Evolutionary conservation across 1,284 basidiomycete species (phyloP).

Genomic region (Leccinum huronense): DNA sequence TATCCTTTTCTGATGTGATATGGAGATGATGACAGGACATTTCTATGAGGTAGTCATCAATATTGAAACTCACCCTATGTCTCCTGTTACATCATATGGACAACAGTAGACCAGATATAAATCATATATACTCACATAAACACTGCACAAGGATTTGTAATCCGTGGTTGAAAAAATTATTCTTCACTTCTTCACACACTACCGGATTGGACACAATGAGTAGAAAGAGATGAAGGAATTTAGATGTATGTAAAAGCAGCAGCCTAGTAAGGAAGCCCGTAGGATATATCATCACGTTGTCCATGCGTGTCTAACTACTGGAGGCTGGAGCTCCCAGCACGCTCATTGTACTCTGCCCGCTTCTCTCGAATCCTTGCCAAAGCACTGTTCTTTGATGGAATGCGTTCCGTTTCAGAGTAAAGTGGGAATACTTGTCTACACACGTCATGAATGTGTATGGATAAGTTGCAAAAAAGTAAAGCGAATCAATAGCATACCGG

Average conservation of each 20-base stretch:
- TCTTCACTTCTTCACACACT: too few species aligned
- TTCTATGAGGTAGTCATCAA: too few species aligned
- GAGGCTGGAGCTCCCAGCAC: background rate
- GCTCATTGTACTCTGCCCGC: background rate
- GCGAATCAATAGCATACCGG: background rate
- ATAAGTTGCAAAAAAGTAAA: background rate
- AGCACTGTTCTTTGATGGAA: background rate
- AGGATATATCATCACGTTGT: background rate
- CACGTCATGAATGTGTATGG: background rate
- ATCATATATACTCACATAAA: too few species aligned
- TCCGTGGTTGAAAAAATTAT: too few species aligned
- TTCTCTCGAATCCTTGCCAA: slow-evolving; percentile 1
- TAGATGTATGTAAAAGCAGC: too few species aligned
- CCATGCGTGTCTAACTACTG: background rate
- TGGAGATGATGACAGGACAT: too few species aligned
- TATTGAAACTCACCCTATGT: too few species aligned
- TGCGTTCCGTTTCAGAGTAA: background rate
- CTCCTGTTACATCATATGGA: too few species aligned
- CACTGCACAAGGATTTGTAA: too few species aligned
- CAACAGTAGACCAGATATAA: too few species aligned
- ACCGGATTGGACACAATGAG: too few species aligned
- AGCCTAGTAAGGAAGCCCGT: background rate
- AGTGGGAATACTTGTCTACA: background rate
- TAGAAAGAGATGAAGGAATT: too few species aligned
- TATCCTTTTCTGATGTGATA: background rate